phyloP scores from a whole-genome alignment of 2,329 filamentous ascomycete genomes.

The Capronia americana region DNA sequence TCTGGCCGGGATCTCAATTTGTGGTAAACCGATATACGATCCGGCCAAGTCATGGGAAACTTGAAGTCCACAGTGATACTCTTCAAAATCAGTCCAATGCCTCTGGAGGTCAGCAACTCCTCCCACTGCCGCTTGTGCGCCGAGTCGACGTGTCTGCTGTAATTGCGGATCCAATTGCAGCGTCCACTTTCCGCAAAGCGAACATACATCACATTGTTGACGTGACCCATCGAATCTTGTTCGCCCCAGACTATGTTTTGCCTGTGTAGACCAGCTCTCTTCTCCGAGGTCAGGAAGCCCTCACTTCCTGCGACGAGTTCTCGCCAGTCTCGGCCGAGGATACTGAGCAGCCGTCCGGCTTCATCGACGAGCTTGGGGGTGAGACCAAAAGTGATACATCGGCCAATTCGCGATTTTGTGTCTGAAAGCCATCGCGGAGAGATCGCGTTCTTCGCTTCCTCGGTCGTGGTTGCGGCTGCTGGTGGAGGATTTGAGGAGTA shows the following conservation, averaged over 20 bases:
- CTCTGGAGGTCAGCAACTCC: slow-evolving; percentile 69
- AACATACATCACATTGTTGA: slow-evolving; percentile 86
- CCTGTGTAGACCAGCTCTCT: slow-evolving; percentile 67
- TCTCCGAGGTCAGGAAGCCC: slow-evolving; percentile 71
- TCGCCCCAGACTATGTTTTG: slow-evolving; percentile 83
- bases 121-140: slow-evolving; percentile 69
- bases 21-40: slow-evolving; percentile 82
- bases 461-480: slow-evolving; percentile 61
- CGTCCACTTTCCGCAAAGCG: slow-evolving; percentile 82
- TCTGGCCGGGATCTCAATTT: slow-evolving; percentile 67
- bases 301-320: slow-evolving; percentile 74
- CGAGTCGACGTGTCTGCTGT: slow-evolving; percentile 68
- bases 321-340: slow-evolving; percentile 71
- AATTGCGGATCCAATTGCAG: slow-evolving; percentile 77
- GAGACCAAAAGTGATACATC: slow-evolving; percentile 77
- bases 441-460: slow-evolving; percentile 59
- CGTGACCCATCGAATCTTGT: slow-evolving; percentile 66
- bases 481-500: slow-evolving; percentile 58
- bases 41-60: slow-evolving; percentile 85
- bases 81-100: slow-evolving; percentile 76
- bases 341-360: slow-evolving; percentile 65
- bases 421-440: slow-evolving; percentile 73
- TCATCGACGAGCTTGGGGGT: slow-evolving; percentile 62
- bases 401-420: slow-evolving; percentile 70
- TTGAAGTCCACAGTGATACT: slow-evolving; percentile 86